Evolutionary conservation across 495 filamentous ascomycete genomes (phyloP).

Genomic region (Emericellopsis terricola): DNA sequence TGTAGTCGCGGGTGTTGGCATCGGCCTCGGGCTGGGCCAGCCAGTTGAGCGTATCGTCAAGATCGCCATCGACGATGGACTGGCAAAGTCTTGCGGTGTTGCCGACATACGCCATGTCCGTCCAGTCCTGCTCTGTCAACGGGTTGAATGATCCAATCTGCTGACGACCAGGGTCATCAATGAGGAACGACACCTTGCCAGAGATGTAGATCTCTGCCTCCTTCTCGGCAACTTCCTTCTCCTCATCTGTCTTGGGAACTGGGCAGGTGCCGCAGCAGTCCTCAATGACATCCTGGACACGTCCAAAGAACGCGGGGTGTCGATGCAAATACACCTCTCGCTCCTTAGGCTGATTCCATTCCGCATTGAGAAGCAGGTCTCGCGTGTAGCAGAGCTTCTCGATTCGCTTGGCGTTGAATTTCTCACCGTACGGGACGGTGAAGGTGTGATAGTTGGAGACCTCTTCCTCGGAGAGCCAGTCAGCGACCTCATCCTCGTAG

Average conservation of each 20-base stretch:
- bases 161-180: conserved; percentile 65
- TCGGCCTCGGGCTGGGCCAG: conserved; percentile 40
- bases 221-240: conserved; percentile 45
- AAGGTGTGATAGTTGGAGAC: conserved; percentile 63
- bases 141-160: conserved; percentile 55
- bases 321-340: conserved; percentile 57
- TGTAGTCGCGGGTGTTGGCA: conserved; percentile 51
- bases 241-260: conserved; percentile 44
- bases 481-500: conserved; percentile 59
- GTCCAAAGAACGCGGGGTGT: conserved; percentile 60
- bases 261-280: conserved; percentile 74
- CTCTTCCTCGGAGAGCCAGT: conserved; percentile 60
- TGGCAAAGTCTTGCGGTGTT: conserved; percentile 54
- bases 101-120: conserved; percentile 59
- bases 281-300: conserved; percentile 43
- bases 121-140: conserved; percentile 67
- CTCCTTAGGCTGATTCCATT: conserved; percentile 63
- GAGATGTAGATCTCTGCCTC: conserved; percentile 57
- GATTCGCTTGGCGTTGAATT: conserved; percentile 51
- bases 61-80: conserved; percentile 53
- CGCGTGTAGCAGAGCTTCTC: conserved; percentile 64
- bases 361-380: conserved; percentile 67
- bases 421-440: conserved; percentile 56
- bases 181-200: conserved; percentile 50
- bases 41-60: conserved; percentile 49